Percentiles rank a stretch among this genome's conserved stretches.
phyloP scores from a whole-genome alignment of 306 rosid species.

The Heteromeles arbutifolia region DNA sequence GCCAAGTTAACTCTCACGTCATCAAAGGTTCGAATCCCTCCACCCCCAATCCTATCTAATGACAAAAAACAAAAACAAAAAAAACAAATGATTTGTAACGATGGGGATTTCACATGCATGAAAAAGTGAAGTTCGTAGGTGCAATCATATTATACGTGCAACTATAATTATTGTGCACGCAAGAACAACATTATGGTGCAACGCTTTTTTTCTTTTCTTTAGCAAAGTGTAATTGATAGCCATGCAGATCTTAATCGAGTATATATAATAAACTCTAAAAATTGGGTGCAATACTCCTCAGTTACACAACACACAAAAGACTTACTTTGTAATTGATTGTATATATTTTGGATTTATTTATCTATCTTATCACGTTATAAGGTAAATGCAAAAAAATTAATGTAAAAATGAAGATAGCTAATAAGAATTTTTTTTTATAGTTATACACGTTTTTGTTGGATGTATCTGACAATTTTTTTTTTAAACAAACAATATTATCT shows the following conservation, averaged over 20 bases:
- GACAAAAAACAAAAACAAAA: too few species aligned
- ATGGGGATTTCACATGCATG: conserved; percentile 2
- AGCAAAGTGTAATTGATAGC: not conserved
- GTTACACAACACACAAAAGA: not conserved
- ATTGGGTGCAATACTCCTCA: not conserved
- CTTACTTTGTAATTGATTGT: too few species aligned
- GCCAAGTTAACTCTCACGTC: too few species aligned
- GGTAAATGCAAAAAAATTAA: too few species aligned
- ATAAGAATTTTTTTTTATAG: too few species aligned
- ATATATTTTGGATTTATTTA: too few species aligned
- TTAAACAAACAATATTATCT: too few species aligned
- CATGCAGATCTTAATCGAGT: conserved; percentile 9
- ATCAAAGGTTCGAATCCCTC: too few species aligned
- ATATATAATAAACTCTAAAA: not conserved
- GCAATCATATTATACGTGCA: conserved; percentile 6
- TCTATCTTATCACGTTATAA: not conserved
- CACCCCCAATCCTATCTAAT: too few species aligned
- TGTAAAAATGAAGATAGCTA: too few species aligned
- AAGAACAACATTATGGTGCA: not conserved
- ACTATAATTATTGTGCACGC: conserved; percentile 1
- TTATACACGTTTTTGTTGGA: too few species aligned
- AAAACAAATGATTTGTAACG: not conserved
- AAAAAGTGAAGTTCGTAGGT: not conserved
- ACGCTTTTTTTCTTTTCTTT: not conserved
- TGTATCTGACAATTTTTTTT: too few species aligned